These are phyloP conservation scores for Dioscorea alata DNA, from an alignment of 106 monocot genomes.

Conservation along the genomic window DNA sequence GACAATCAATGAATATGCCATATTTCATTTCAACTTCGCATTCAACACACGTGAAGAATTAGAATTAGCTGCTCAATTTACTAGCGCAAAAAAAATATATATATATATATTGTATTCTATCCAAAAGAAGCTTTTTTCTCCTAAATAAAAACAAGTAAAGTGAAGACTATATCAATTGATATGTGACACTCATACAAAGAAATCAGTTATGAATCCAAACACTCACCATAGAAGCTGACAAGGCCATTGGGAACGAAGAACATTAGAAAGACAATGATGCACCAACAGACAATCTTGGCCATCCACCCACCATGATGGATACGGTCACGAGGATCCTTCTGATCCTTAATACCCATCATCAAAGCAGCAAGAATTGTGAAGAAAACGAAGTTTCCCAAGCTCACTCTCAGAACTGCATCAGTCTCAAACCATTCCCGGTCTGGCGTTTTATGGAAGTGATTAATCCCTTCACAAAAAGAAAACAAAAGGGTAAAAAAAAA, in stretches of 20 bases:
- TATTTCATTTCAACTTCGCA: no score
- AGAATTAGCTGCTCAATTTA: no score
- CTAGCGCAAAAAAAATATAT: no score
- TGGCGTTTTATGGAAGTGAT: conserved; percentile 85
- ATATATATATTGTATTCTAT: no score
- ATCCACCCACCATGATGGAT: conserved; percentile 95
- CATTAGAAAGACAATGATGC: conserved; percentile 66
- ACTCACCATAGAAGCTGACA: conserved; percentile 76
- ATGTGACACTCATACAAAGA: no score
- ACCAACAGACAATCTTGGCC: conserved; percentile 93
- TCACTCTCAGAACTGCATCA: conserved; percentile 91
- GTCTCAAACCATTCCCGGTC: conserved; percentile 99
- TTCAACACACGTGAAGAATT: no score
- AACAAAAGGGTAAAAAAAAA: conserved; percentile 7
- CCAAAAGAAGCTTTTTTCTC: no score
- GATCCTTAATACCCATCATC: conserved; percentile 89
- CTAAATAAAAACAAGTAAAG: no score
- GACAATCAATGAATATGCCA: no score
- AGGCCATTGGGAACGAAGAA: conserved; percentile 80
- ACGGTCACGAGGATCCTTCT: conserved; percentile 90
- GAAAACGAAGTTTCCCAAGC: conserved; percentile 93
- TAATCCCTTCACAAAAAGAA: conserved; percentile 63
- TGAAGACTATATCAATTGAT: no score
- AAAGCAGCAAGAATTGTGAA: conserved; percentile 74
- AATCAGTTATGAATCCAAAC: background rate